phyloP scores from a whole-genome alignment of 805 yeast genomes.

The Spathaspora girioi region DNA sequence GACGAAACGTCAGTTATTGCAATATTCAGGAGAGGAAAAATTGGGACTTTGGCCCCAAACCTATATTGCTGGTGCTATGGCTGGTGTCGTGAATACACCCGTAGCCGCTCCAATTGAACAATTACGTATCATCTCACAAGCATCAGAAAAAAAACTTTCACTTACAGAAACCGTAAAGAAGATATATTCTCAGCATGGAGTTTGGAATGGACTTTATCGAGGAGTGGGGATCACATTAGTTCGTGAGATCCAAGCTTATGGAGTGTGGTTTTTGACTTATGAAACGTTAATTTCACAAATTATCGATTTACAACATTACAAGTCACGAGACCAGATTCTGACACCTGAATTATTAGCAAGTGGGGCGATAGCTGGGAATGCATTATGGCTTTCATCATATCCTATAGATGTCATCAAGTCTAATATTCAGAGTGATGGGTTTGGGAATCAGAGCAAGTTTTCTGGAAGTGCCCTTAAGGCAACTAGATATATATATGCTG shows the following conservation, averaged over 20 bases:
- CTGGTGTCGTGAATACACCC: conserved; percentile 64
- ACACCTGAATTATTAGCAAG: conserved; percentile 52
- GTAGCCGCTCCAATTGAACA: conserved; percentile 67
- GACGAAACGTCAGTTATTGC: conserved; percentile 54
- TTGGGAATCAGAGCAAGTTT: conserved; percentile 42
- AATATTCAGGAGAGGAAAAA: conserved; percentile 18
- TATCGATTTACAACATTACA: conserved; percentile 26
- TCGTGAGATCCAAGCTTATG: conserved; percentile 70
- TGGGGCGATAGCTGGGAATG: conserved; percentile 69
- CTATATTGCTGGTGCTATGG: conserved; percentile 60
- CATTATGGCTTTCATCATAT: conserved; percentile 56
- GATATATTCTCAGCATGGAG: conserved; percentile 44
- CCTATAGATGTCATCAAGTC: conserved; percentile 53
- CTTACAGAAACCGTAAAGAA: conserved; percentile 35
- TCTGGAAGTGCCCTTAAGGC: conserved; percentile 36
- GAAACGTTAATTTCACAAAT: conserved; percentile 49
- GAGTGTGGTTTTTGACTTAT: conserved; percentile 68
- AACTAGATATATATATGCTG: conserved; percentile 33
- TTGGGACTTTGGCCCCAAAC: conserved; percentile 54
- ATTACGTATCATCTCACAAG: conserved; percentile 57
- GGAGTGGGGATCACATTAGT: conserved; percentile 52
- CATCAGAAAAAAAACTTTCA: conserved; percentile 29
- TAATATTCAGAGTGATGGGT: conserved; percentile 50
- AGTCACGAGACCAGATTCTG: conserved; percentile 45
- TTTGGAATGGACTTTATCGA: conserved; percentile 46